Conservation (phyloP, 148 eudicot genomes). For the Persicaria tinctoria region DNA sequence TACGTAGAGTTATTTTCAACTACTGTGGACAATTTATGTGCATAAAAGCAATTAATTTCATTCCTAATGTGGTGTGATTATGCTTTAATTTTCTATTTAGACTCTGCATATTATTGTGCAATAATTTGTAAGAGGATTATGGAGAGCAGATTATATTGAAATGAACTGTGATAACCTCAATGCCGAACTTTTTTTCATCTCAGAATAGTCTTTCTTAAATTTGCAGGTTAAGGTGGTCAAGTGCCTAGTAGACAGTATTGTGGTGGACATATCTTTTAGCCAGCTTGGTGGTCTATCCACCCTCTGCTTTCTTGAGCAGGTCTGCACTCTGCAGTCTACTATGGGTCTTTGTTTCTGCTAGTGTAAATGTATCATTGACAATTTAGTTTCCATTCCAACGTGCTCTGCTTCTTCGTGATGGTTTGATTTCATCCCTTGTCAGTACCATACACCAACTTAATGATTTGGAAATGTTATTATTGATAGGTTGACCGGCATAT, state of each 20-base stretch:
- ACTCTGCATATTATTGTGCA: not conserved
- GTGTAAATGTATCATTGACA: not conserved
- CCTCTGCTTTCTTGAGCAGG: constrained; percentile 81
- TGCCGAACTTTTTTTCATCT: not conserved
- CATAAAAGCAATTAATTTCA: not conserved
- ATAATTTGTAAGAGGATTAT: not conserved
- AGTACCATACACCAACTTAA: not conserved
- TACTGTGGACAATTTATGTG: not conserved
- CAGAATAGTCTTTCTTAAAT: not conserved
- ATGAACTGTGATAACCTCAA: not conserved
- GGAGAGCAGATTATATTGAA: not conserved
- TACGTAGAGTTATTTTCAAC: not conserved
- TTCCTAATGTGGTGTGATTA: not conserved
- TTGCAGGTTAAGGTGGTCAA: constrained; percentile 69
- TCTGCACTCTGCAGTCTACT: constrained; percentile 18
- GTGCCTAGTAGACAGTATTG: constrained; percentile 70
- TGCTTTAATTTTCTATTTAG: not conserved
- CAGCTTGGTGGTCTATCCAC: constrained; percentile 81
- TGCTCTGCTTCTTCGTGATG: not conserved
- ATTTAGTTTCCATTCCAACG: too few species aligned
- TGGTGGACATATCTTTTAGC: constrained; percentile 76
- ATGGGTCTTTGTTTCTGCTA: not conserved
- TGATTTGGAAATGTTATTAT: not conserved
- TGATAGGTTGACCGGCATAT: constrained; percentile 64
- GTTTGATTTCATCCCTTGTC: not conserved